Conservation (phyloP, 2,329 filamentous ascomycete genomes). For the Colletotrichum gigasporum region DNA sequence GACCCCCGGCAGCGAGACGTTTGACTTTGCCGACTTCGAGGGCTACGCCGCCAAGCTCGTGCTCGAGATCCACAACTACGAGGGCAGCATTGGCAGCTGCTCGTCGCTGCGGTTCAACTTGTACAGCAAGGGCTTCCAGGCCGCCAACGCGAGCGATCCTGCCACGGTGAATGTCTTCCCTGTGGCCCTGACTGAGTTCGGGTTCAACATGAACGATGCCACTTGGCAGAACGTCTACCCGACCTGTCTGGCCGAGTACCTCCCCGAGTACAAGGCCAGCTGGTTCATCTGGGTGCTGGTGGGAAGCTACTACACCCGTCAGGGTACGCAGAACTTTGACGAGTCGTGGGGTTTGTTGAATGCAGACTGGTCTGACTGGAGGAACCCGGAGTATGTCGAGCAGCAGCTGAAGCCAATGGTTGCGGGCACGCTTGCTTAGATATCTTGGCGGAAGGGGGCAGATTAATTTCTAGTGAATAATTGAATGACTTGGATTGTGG, state of each 20-base stretch:
- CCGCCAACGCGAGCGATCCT: slow-evolving; percentile 50
- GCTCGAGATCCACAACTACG: slow-evolving; percentile 70
- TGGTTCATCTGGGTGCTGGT: slow-evolving; percentile 69
- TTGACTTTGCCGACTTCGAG: slow-evolving; percentile 55
- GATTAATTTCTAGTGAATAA: too few relatives aligned
- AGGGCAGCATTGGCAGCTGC: slow-evolving; percentile 60
- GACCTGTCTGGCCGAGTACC: slow-evolving; percentile 58
- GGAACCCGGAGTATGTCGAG: slow-evolving; percentile 52
- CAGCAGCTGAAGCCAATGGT: slow-evolving; percentile 52
- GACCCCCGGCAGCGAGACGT: slow-evolving; percentile 54
- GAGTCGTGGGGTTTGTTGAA: slow-evolving; percentile 66
- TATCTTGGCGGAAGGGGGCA: not conserved
- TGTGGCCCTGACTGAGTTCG: slow-evolving; percentile 63
- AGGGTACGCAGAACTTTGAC: slow-evolving; percentile 62
- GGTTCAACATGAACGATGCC: slow-evolving; percentile 58
- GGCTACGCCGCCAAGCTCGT: slow-evolving; percentile 64
- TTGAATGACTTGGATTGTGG: not conserved
- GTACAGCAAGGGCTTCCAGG: slow-evolving; percentile 62
- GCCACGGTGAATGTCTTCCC: slow-evolving; percentile 47
- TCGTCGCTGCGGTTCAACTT: slow-evolving; percentile 54
- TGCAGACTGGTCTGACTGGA: slow-evolving; percentile 64
- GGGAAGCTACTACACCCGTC: slow-evolving; percentile 66
- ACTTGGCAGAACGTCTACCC: slow-evolving; percentile 61
- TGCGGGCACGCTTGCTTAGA: slow-evolving; percentile 38
- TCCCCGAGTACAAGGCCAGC: slow-evolving; percentile 58